Base-by-base conservation (phyloP, 805 yeast species). In the Yarrowia sp. region DNA sequence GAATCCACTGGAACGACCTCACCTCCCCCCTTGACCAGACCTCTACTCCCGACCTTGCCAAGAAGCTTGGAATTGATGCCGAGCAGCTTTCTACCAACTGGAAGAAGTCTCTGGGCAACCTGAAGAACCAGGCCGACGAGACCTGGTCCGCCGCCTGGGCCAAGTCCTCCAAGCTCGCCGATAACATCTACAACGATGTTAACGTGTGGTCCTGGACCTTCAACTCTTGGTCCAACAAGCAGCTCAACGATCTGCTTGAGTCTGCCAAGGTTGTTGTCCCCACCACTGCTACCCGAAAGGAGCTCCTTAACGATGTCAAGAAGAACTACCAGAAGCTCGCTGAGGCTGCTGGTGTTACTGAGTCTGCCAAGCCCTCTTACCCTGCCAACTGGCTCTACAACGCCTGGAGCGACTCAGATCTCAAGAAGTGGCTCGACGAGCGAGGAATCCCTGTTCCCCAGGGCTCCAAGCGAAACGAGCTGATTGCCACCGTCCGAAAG, bases 401-500 rank as follows among this genome's bases (percentile, higher is more conserved):
- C n/a, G 13, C 65, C 39, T 75, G 78, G 78, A 68, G 74, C 33
- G 75, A 74, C 65, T 67, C 70, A 18, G 67, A 71, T n/a, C 68
- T 75, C 31, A 66, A 69, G 64, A 70, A 72, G 67, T 75, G 72
- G 68, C 65, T 75, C 32, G 72, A 68, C 32, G 72, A 74, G 15
- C 75, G 78, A 28, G 78, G 77, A 28, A 61, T 71, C 41, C 65
- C 68, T 7, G 74, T 71, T 14, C 75, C 76, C 39, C 72, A 70
- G 66, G 60, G 67, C 32, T 65, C 69, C 38, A 68, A 68, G 42
- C 72, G 71, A 48, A 79, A 79, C 48, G 75, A 78, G 15, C 65
- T 74, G 28, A 66, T 68, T 14, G 81, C 82, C 3, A 75, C 79
- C 68, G 71, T 72, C 65, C 68, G 71, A 28, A 58, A 69, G 61